Base-by-base conservation (phyloP, 2,329 filamentous ascomycete species). In the Phialocephala subalpina region DNA sequence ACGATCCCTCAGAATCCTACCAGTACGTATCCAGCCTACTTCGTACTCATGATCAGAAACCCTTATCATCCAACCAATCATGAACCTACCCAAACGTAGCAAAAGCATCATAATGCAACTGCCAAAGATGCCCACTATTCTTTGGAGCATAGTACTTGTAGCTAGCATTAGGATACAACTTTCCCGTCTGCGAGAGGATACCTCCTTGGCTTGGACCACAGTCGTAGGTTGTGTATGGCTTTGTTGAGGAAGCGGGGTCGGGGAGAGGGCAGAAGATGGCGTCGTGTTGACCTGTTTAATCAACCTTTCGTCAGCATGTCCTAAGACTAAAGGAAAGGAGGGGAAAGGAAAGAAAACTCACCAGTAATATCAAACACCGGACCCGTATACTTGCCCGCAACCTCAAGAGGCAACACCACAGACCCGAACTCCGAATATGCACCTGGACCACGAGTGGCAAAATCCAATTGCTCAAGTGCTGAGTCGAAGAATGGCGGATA, bases 351-450 rank as follows among this genome's bases (percentile, higher is more conserved):
- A 9, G 29, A 11, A 27, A 20, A 27, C 27, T 53, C 18, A 53
- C 49, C 55, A 57, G 33, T 36, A 40, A 42, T 35, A 9, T 52
- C 47, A 22, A 56, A 60, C 20, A 38, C 36, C 9, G 42, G 36
- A n/a, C 27, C 33, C 35, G 4, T 55, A 27, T 53, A 58, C n/a
- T 25, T 42, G 33, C 18, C 42, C 20, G 35, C 20, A 55, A 42
- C 36, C 18, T 60, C 12, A 35, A 22, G 58, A 18, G 22, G 22
- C 11, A 65, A n/a, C 16, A 61, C 9, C 3, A 65, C 66, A 6
- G 67, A 35, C 16, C 49, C 29, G 2, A 38, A 45, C 56, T 73
- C 73, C 12, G 70, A 70, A 4, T 60, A n/a, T 12, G 69, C 49
- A 18, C 73, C 35, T 6, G 69, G 71, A 9, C 70, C 68, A 3